These are phyloP conservation scores for Ogataea sp. DNA, from an alignment of 805 yeast genomes.

Conservation along the genomic window DNA sequence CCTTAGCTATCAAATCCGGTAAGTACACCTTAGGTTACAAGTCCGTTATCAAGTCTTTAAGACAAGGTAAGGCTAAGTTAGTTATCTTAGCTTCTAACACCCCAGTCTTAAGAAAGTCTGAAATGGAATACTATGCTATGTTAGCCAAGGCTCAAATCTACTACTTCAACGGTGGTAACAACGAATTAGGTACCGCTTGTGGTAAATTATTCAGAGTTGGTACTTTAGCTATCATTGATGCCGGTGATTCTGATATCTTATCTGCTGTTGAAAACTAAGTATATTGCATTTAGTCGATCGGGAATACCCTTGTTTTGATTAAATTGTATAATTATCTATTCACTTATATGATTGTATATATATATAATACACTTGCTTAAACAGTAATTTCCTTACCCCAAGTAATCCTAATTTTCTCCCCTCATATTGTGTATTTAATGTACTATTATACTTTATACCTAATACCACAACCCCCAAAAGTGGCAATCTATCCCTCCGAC, in stretches of 20 bases:
- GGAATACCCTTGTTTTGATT: too few species aligned
- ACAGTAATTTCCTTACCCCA: too few species aligned
- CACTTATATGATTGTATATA: too few species aligned
- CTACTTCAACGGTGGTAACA: constrained; percentile 99
- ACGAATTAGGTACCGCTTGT: constrained; percentile 99
- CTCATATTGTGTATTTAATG: too few species aligned
- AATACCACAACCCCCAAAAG: too few species aligned
- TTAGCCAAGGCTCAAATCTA: constrained; percentile 93
- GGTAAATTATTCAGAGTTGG: constrained; percentile 99
- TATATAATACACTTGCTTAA: too few species aligned
- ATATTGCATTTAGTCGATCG: too few species aligned
- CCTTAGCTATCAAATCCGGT: constrained; percentile 98
- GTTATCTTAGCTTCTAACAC: constrained; percentile 98
- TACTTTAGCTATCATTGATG: constrained; percentile 90
- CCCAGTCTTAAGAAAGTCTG: constrained; percentile 99
- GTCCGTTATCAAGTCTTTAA: constrained; percentile 95
- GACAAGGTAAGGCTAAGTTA: constrained; percentile 99
- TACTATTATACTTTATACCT: too few species aligned
- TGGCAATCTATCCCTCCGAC: too few species aligned
- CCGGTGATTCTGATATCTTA: constrained; percentile 99
- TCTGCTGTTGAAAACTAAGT: constrained; percentile 38
- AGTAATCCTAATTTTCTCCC: too few species aligned
- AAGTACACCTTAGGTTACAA: constrained; percentile 99
- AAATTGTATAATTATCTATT: too few species aligned
- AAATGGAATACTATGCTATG: constrained; percentile 99